A percentile compares a stretch with the other conserved stretches of the same genome.
Evolutionary conservation across 1,284 basidiomycete species (phyloP).

Genomic region (Trichosporon ovoides): DNA sequence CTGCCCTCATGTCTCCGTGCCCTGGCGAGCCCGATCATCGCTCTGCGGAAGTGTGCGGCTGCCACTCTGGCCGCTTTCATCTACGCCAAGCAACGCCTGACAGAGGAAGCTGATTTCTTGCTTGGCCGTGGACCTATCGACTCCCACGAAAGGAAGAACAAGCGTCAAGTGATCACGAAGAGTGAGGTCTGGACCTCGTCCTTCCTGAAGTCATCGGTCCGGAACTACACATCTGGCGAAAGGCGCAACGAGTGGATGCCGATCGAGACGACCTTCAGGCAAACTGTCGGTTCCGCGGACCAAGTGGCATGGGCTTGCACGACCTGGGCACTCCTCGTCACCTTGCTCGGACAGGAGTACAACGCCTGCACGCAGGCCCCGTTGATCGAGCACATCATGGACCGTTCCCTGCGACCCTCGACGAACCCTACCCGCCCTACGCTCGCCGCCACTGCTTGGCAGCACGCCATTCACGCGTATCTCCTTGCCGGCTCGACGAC

Average conservation of each 20-base stretch:
- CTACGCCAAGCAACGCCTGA: constrained; percentile 26
- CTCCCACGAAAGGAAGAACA: constrained; percentile 23
- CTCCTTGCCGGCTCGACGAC: constrained; percentile 27
- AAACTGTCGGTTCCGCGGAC: constrained; percentile 27
- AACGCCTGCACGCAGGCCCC: constrained; percentile 26
- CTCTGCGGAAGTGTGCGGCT: constrained; percentile 31
- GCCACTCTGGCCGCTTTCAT: constrained; percentile 32
- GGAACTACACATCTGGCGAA: constrained; percentile 21
- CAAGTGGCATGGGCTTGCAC: constrained; percentile 46
- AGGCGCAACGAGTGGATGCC: constrained; percentile 35
- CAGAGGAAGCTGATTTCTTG: constrained; percentile 15
- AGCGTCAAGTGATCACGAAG: constrained; percentile 20
- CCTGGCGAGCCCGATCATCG: constrained; percentile 16
- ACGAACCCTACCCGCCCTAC: constrained; percentile 31
- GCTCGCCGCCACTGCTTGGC: constrained; percentile 43
- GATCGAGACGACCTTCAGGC: constrained; percentile 33
- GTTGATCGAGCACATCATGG: constrained; percentile 42
- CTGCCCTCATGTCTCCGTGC: constrained; percentile 32
- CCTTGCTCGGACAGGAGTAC: constrained; percentile 42
- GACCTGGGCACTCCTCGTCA: constrained; percentile 42
- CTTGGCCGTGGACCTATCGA: background rate
- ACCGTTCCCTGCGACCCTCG: constrained; percentile 34
- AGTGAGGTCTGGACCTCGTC: constrained; percentile 30
- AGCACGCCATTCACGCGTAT: constrained; percentile 46
- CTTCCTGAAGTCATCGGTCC: constrained; percentile 19